phyloP scores from a whole-genome alignment of 116 monocot genomes.

The Zostera marina region DNA sequence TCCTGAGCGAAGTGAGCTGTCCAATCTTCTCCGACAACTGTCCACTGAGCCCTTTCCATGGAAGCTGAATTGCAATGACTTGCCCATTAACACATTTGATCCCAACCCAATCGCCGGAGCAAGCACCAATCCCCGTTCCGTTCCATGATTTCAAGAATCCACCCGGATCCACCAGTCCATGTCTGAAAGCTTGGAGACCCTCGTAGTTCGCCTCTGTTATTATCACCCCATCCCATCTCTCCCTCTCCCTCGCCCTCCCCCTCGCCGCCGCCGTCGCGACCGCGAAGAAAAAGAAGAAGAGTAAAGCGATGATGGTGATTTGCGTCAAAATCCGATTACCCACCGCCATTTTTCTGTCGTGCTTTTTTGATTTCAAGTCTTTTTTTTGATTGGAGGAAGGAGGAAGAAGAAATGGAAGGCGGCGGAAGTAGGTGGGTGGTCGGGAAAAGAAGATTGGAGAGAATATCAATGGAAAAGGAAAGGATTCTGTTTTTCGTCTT shows the following conservation, averaged over 20 bases:
- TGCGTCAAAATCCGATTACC: too few relatives aligned
- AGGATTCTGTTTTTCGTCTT: too few relatives aligned
- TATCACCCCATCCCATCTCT: constrained; percentile 44
- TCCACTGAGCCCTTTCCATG: constrained; percentile 49
- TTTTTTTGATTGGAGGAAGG: too few relatives aligned
- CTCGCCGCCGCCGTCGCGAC: too few relatives aligned
- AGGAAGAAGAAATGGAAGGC: too few relatives aligned
- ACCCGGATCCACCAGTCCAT: constrained; percentile 33
- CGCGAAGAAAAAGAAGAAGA: too few relatives aligned
- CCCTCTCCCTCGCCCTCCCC: not conserved
- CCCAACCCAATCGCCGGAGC: constrained; percentile 70
- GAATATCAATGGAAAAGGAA: not conserved
- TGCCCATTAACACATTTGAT: constrained; percentile 75
- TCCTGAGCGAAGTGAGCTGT: constrained; percentile 46
- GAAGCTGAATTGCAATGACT: constrained; percentile 79
- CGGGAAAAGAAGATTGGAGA: too few relatives aligned
- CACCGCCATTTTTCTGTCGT: too few relatives aligned
- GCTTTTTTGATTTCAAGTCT: too few relatives aligned
- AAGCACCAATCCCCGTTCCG: constrained; percentile 50
- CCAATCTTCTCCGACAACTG: constrained; percentile 53
- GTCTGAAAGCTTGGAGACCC: constrained; percentile 67
- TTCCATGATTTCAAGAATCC: constrained; percentile 66
- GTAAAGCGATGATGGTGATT: too few relatives aligned
- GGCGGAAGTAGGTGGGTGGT: too few relatives aligned
- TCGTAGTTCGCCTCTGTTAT: constrained; percentile 59